Conservation (phyloP, 2,329 filamentous ascomycete genomes). For the Alternaria viburni region DNA sequence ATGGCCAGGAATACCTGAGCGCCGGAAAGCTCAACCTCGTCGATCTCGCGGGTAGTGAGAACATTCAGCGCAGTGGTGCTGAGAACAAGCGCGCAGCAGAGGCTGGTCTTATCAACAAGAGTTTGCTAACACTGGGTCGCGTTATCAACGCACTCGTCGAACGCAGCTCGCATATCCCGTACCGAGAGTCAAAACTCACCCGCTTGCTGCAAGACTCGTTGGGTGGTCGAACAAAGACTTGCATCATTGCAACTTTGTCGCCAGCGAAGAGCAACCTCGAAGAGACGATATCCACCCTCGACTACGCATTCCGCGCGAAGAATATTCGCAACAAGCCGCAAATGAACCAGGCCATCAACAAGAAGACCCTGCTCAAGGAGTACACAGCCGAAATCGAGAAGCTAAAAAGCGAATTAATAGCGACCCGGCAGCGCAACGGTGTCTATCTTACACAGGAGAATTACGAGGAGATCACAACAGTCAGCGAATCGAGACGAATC, state of each 20-base stretch:
- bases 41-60: conserved; percentile 95
- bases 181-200: conserved; percentile 94
- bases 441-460: conserved; percentile 89
- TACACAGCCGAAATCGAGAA: conserved; percentile 94
- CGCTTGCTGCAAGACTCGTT: conserved; percentile 94
- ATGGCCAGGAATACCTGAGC: conserved; percentile 87
- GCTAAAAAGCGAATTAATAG: conserved; percentile 90
- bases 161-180: conserved; percentile 85
- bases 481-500: conserved; percentile 91
- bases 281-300: conserved; percentile 96
- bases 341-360: conserved; percentile 88
- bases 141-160: conserved; percentile 98
- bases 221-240: conserved; percentile 94
- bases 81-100: conserved; percentile 98
- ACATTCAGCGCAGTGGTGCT: conserved; percentile 94
- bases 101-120: conserved; percentile 97
- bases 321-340: conserved; percentile 99
- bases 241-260: conserved; percentile 96
- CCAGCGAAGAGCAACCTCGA: conserved; percentile 94
- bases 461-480: conserved; percentile 88
- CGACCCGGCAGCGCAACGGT: conserved; percentile 90
- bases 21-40: conserved; percentile 95
- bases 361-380: conserved; percentile 88
- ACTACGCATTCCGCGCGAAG: conserved; percentile 97
- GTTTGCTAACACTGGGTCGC: conserved; percentile 87